phyloP scores from a whole-genome alignment of 2,329 filamentous ascomycete species.

The Hysterium pulicare region DNA sequence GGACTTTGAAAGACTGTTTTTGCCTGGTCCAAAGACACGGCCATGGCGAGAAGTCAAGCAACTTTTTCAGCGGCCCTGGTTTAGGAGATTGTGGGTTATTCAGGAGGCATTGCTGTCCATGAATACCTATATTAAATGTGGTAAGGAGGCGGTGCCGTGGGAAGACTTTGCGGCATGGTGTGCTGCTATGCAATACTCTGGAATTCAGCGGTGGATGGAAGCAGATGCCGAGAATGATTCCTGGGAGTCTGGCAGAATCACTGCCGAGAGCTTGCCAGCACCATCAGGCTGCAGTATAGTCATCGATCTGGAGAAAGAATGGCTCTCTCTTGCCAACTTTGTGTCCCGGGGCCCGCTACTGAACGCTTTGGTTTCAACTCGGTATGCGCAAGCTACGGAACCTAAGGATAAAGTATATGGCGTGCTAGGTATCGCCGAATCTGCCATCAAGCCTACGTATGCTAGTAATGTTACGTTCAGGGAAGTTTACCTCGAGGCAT shows the following conservation, averaged over 20 bases:
- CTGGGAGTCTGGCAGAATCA: no score
- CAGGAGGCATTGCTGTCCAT: conserved; percentile 21
- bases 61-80: conserved; percentile 18
- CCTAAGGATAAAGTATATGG: conserved; percentile 26
- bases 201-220: conserved; percentile 11
- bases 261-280: not conserved
- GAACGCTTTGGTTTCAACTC: conserved; percentile 14
- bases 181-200: conserved; percentile 8
- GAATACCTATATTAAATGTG: conserved; percentile 16
- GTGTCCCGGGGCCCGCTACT: conserved; percentile 5
- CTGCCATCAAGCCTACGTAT: conserved; percentile 14
- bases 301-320: conserved; percentile 12
- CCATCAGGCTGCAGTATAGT: conserved; percentile 6
- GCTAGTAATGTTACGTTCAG: conserved; percentile 8
- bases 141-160: conserved; percentile 14
- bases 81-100: conserved; percentile 22
- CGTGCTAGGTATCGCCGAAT: conserved; percentile 16
- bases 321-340: conserved; percentile 5
- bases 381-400: conserved; percentile 20
- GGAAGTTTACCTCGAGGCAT: conserved; percentile 19
- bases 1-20: conserved; percentile 15
- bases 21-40: conserved; percentile 10
- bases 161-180: conserved; percentile 22
- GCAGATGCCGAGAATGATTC: conserved; percentile 2
- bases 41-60: conserved; percentile 16